phyloP scores from a whole-genome alignment of 768 basidiomycete genomes.

The Hortiboletus campestris region DNA sequence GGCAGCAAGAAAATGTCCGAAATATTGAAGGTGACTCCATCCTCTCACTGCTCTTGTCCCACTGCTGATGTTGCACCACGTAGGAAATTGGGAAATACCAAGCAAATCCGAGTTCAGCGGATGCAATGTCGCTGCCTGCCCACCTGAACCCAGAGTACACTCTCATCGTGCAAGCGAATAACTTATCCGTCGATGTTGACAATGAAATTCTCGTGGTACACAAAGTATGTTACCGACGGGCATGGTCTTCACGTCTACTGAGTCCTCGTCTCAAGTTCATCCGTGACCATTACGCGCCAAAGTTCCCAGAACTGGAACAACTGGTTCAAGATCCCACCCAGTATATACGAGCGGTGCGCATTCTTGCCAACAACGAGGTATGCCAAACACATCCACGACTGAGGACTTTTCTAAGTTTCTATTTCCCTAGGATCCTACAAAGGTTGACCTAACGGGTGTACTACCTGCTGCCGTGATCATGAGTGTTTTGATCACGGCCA shows the following conservation, averaged over 20 bases:
- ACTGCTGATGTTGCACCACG: background rate
- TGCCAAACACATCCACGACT: constrained; percentile 11
- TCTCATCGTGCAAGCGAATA: constrained; percentile 96
- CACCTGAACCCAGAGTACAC: constrained; percentile 95
- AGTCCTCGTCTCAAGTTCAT: constrained; percentile 65
- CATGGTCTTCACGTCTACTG: constrained; percentile 6
- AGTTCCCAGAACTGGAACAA: constrained; percentile 97
- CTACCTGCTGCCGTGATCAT: constrained; percentile 89
- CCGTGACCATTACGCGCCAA: constrained; percentile 92
- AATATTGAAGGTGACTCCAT: constrained; percentile 63
- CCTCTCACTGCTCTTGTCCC: background rate
- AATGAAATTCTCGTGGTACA: constrained; percentile 97
- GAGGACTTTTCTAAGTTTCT: background rate
- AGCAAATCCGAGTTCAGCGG: constrained; percentile 71
- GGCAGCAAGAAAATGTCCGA: constrained; percentile 87
- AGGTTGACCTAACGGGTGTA: constrained; percentile 75
- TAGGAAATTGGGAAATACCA: constrained; percentile 92
- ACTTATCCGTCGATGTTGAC: constrained; percentile 95
- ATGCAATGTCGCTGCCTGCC: constrained; percentile 74
- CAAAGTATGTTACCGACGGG: constrained; percentile 54
- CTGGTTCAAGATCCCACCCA: constrained; percentile 88
- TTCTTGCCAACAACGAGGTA: constrained; percentile 81
- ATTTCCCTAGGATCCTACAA: constrained; percentile 70
- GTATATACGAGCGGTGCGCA: constrained; percentile 89
- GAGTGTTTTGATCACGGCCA: constrained; percentile 94